These are phyloP conservation scores for Ophidiomyces ophidiicola DNA, from an alignment of 2,329 filamentous ascomycete genomes.

Conservation along the genomic window DNA sequence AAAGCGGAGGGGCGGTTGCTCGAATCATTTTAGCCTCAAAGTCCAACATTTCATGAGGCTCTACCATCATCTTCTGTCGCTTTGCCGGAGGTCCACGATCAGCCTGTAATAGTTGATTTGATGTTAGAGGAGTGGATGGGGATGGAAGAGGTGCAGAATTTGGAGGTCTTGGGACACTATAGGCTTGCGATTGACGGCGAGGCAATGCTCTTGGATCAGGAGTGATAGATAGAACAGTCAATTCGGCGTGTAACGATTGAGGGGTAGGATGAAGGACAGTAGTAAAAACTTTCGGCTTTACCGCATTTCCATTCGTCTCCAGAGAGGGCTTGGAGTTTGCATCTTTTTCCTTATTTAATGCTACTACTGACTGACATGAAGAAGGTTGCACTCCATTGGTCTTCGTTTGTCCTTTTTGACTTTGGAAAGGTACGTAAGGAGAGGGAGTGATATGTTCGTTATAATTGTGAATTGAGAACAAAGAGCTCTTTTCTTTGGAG, in stretches of 20 bases:
- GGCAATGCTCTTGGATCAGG: slow-evolving; percentile 44
- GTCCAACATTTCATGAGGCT: slow-evolving; percentile 57
- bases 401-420: slow-evolving; percentile 37
- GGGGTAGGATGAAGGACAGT: slow-evolving; percentile 75
- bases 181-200: slow-evolving; percentile 35
- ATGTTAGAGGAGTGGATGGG: slow-evolving; percentile 54
- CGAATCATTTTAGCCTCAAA: slow-evolving; percentile 67
- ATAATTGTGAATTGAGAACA: slow-evolving; percentile 85
- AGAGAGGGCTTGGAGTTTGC: slow-evolving; percentile 45
- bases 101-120: slow-evolving; percentile 33
- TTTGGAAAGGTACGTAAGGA: slow-evolving; percentile 63
- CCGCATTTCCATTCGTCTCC: slow-evolving; percentile 36
- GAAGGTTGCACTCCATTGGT: slow-evolving; percentile 5
- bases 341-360: slow-evolving; percentile 49
- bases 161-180: slow-evolving; percentile 31
- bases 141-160: slow-evolving; percentile 40
- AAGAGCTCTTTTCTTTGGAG: slow-evolving; percentile 49
- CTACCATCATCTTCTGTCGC: slow-evolving; percentile 65
- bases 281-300: slow-evolving; percentile 54
- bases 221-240: slow-evolving; percentile 63
- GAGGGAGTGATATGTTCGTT: slow-evolving; percentile 85
- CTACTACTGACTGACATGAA: slow-evolving; percentile 12
- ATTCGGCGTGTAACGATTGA: slow-evolving; percentile 61
- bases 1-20: slow-evolving; percentile 60
- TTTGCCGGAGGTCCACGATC: slow-evolving; percentile 46